phyloP scores from a whole-genome alignment of 73 alveolate genomes.

The Uronychia setigera region DNA sequence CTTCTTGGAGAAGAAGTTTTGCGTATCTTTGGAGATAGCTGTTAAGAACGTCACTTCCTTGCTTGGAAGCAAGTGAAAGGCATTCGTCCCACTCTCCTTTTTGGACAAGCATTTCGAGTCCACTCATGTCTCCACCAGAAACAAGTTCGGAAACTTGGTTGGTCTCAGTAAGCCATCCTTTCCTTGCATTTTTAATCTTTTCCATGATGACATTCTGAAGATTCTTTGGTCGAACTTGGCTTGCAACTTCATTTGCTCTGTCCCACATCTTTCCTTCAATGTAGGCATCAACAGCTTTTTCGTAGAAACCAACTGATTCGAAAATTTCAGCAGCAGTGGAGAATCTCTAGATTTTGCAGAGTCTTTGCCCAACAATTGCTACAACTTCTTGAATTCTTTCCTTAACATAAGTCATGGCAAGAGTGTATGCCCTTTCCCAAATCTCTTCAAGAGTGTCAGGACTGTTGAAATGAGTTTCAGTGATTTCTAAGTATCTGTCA shows the following conservation, averaged over 20 bases:
- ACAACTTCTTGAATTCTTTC: constrained; percentile 95
- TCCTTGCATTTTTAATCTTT: constrained; percentile 68
- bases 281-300: constrained; percentile 94
- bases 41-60: constrained; percentile 90
- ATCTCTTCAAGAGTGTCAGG: constrained; percentile 92
- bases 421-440: constrained; percentile 94
- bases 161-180: constrained; percentile 66
- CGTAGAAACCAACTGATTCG: constrained; percentile 96
- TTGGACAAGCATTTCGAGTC: constrained; percentile 71
- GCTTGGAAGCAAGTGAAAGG: constrained; percentile 89
- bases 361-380: constrained; percentile 90
- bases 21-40: constrained; percentile 89
- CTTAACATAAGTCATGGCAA: constrained; percentile 95
- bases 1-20: constrained; percentile 83
- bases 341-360: constrained; percentile 80
- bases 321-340: constrained; percentile 96
- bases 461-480: constrained; percentile 84
- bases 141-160: constrained; percentile 61
- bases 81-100: constrained; percentile 92
- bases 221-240: constrained; percentile 72
- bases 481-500: constrained; percentile 93
- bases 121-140: constrained; percentile 72
- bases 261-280: constrained; percentile 85
- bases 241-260: constrained; percentile 93
- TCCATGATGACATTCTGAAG: constrained; percentile 73